phyloP scores from a whole-genome alignment of 2,329 filamentous ascomycete genomes.

The Aspergillus jensenii region DNA sequence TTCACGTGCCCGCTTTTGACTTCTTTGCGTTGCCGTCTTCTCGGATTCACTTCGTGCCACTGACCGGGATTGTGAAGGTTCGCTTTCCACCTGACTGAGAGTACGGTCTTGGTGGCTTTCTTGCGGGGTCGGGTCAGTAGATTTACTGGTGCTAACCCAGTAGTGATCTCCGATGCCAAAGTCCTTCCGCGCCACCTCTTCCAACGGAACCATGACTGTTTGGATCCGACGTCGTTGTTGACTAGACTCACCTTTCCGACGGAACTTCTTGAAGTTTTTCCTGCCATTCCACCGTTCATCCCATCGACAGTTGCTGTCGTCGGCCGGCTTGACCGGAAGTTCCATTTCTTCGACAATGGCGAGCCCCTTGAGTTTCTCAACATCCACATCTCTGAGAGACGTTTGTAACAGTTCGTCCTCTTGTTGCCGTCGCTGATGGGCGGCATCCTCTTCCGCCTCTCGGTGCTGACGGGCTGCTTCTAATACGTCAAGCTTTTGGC shows the following conservation, averaged over 20 bases:
- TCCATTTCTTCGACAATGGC: conserved; percentile 77
- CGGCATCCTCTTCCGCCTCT: conserved; percentile 52
- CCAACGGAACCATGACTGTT: conserved; percentile 67
- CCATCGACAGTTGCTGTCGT: conserved; percentile 62
- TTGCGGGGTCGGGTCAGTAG: conserved; percentile 24
- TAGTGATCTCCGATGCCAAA: conserved; percentile 75
- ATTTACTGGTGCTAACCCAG: conserved; percentile 54
- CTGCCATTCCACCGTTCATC: conserved; percentile 88
- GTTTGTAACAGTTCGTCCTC: conserved; percentile 54
- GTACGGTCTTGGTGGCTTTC: conserved; percentile 21
- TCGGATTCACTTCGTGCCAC: conserved; percentile 21
- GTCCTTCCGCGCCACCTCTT: conserved; percentile 69
- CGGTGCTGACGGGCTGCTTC: conserved; percentile 59
- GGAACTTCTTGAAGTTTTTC: conserved; percentile 93
- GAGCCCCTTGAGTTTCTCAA: conserved; percentile 70
- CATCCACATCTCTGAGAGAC: conserved; percentile 64
- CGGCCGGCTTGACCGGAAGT: conserved; percentile 45
- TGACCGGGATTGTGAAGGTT: conserved; percentile 13
- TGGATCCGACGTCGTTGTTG: conserved; percentile 44
- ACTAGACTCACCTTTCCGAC: conserved; percentile 34
- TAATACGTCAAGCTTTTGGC: conserved; percentile 67
- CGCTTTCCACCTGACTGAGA: conserved; percentile 8
- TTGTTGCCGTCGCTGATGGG: conserved; percentile 54
- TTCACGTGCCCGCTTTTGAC: conserved; percentile 36
- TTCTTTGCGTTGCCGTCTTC: conserved; percentile 17